Evolutionary conservation across 768 basidiomycete genomes (phyloP), one percentile per base, ranked within the genome.

Genomic region (Kwoniella europaea): DNA sequence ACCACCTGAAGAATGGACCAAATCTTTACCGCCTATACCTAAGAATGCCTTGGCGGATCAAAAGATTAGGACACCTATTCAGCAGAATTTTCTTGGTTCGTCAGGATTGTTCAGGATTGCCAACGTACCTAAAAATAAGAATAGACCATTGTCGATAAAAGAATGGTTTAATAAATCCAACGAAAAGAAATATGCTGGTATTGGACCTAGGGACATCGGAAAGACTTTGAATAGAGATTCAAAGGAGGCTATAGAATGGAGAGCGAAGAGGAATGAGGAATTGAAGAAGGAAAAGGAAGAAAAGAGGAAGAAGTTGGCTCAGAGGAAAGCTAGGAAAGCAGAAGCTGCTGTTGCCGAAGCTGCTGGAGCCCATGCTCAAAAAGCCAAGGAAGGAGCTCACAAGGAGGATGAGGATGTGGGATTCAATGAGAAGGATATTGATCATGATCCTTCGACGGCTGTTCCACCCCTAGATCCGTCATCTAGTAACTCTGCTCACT

Each of bases 1-100:
- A 70, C 96, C 96, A 41, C 96, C 96, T 4, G 89, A 89, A 77
- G 92, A 96, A 86, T 98, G 95, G 95, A 87, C 87, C 29, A 88
- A 89, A 63, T 83, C 90, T 2, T 85, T 98, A 22, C 93, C 94
- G 7, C 82, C 90, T 5, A 85, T 95, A 59, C 87, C 87, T 20
- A 86, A 88, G n/a, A 90, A 67, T 6, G 67, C 92, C 71, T 87
- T 99, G 22, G 86, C 87, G 12, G 77, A 86, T 5, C 89, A 98
- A 70, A 91, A 91, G 82, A 91, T 99, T 71, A 90, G 89, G 84
- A 88, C 88, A 16, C 94, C 97, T 2, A 98, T 98, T 76, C 93
- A 94, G 81, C 96, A 98, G 82, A 89, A 90, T 81, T 93, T 98
- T 90, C 85, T 90, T 52, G 96, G 96, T 10, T 63, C 88, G 65